Conservation (phyloP, 2,329 filamentous ascomycete species). For the Ascochyta clinopodiicola region DNA sequence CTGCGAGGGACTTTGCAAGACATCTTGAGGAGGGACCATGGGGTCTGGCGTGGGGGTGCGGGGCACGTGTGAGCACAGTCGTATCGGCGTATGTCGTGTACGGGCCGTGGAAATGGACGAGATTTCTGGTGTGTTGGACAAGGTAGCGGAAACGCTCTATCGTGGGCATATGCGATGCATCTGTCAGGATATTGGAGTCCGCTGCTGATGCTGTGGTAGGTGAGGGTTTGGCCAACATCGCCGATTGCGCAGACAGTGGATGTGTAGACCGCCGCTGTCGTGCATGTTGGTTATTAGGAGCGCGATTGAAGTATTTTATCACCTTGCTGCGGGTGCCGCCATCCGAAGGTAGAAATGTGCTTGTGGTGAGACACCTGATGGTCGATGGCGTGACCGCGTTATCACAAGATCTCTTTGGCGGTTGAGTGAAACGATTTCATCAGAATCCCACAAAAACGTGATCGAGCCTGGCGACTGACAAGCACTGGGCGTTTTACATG, state of each 20-base stretch:
- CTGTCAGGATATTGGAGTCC: background rate
- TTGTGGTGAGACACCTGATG: constrained; percentile 2
- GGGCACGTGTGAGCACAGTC: constrained; percentile 16
- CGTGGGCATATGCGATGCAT: background rate
- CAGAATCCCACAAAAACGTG: background rate
- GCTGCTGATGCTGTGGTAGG: background rate
- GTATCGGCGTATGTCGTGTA: constrained; percentile 17
- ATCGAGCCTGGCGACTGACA: background rate
- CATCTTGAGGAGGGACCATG: constrained; percentile 1
- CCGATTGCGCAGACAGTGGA: background rate
- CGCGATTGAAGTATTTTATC: background rate
- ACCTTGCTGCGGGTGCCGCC: background rate
- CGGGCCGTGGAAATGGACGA: constrained; percentile 16
- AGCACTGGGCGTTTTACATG: background rate
- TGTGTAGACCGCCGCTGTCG: background rate
- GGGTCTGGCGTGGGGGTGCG: background rate
- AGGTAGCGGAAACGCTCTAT: constrained; percentile 21
- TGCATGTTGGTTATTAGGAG: background rate
- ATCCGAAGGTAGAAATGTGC: background rate
- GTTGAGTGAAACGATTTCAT: background rate
- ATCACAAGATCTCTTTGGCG: background rate
- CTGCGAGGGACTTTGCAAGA: constrained; percentile 24
- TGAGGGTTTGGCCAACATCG: background rate
- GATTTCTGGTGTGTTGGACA: constrained; percentile 11
- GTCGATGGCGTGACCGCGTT: constrained; percentile 1